Conservation (phyloP, 257 asterid genomes). For the Hygrophila difformis region DNA sequence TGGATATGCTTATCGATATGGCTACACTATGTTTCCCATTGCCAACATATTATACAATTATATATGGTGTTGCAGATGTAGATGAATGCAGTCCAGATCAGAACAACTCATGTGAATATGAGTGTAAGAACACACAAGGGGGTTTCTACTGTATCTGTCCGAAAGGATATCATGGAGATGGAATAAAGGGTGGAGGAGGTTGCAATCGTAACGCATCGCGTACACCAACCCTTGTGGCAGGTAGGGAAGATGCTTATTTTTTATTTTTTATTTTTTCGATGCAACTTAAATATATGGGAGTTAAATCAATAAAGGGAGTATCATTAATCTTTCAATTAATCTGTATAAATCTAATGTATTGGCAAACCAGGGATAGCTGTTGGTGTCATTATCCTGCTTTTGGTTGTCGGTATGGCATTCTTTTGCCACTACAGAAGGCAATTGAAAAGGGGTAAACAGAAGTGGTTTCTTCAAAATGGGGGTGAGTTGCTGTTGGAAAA, state of each 20-base stretch:
- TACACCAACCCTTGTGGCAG: conserved; percentile 10
- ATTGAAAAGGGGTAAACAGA: not conserved
- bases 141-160: conserved; percentile 18
- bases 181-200: conserved; percentile 1
- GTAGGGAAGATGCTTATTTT: conserved; percentile 2
- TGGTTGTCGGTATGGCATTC: not conserved
- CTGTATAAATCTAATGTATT: not conserved
- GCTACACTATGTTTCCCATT: no score
- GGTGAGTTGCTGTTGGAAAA: conserved; percentile 8
- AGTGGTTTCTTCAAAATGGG: conserved; percentile 18
- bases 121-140: conserved; percentile 17
- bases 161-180: conserved; percentile 23
- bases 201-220: conserved; percentile 9
- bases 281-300: not conserved
- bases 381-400: conserved; percentile 3
- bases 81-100: conserved; percentile 18
- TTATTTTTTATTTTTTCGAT: not conserved
- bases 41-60: no score
- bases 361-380: conserved; percentile 8
- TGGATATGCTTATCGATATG: no score
- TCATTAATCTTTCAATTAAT: not conserved
- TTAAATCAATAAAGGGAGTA: no score
- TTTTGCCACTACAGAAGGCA: conserved; percentile 11
- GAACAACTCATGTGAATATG: conserved; percentile 2
- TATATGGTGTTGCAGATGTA: conserved; percentile 16